Evolutionary conservation across 495 filamentous ascomycete genomes (phyloP), one percentile per base, ranked within the genome.

Genomic region (Penicillium diatomitis): DNA sequence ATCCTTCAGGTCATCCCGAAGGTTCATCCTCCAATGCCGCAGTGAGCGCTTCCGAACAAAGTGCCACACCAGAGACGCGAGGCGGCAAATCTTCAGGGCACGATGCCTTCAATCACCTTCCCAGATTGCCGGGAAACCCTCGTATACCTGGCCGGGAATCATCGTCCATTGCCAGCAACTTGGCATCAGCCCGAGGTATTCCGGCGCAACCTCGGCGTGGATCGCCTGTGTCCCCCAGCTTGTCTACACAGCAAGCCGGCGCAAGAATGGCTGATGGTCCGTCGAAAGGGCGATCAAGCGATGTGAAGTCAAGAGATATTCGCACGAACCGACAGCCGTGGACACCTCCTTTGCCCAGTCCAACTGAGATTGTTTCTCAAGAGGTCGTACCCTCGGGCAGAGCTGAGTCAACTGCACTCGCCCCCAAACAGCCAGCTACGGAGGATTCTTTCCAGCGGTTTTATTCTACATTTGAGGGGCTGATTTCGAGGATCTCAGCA

Each of bases 371-470:
- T 40, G 64, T 59, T 2, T 63, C 67, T 4, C 68, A 65, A 9
- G 55, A 72, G 53, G 54, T 62, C 38, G 63, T 63, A 33, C 67
- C 68, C 7, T 12, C 60, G 9, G 54, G 64, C 6, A 36, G 51
- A 3, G 39, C 32, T 7, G 61, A 63, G 7, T 29, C 60, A 4
- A 28, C 34, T 9, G 54, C 38, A 5, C 49, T 40, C 5, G 57
- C 48, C 29, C 34, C 44, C 52, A 46, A 46, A 32, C 32, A 51
- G 6, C 39, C 62, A 6, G 27, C 64, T 0, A 71, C 64, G n/a
- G 90, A 95, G 6, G 89, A 94, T 43, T 75, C 83, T 0, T 98
- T 96, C 62, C 81, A 87, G 32, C 76, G 81, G 46, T 98, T 97
- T 59, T 98, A 95, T 67, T 87, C 77, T 46, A 88, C 85, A 11